phyloP scores from a whole-genome alignment of 306 rosid genomes.

The Sicyos baderoa region DNA sequence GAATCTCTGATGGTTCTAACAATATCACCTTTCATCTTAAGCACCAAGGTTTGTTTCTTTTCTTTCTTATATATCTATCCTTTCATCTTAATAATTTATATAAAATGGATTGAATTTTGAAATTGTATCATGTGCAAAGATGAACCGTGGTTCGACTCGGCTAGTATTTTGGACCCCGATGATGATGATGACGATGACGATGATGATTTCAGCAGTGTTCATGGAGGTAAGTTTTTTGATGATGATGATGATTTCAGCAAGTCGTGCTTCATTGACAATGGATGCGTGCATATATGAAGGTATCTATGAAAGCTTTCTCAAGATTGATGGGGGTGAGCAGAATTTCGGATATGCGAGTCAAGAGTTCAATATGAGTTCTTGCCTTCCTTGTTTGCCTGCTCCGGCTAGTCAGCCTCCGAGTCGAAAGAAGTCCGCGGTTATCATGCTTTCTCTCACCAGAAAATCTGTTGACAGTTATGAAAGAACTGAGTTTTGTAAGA shows the following conservation, averaged over 20 bases:
- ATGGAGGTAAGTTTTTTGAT: slow-evolving; percentile 80
- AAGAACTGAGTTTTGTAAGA: slow-evolving; percentile 44
- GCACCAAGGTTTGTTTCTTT: slow-evolving; percentile 26
- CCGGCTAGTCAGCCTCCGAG: slow-evolving; percentile 22
- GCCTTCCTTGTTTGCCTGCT: slow-evolving; percentile 33
- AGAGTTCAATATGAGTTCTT: slow-evolving; percentile 38
- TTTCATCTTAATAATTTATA: neutral
- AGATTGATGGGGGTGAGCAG: slow-evolving; percentile 46
- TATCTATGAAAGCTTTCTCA: slow-evolving; percentile 60
- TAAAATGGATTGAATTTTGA: neutral
- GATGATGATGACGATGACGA: slow-evolving; percentile 43
- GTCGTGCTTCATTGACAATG: slow-evolving; percentile 56
- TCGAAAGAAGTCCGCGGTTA: slow-evolving; percentile 51
- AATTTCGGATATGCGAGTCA: slow-evolving; percentile 42
- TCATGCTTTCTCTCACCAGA: slow-evolving; percentile 63
- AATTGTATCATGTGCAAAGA: slow-evolving; percentile 36
- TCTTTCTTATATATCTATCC: too few relatives aligned
- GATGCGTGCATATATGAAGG: slow-evolving; percentile 47
- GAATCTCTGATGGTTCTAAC: slow-evolving; percentile 67
- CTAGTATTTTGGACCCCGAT: slow-evolving; percentile 67
- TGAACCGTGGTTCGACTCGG: slow-evolving; percentile 86
- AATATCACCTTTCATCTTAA: slow-evolving; percentile 56
- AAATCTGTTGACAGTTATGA: slow-evolving; percentile 52
- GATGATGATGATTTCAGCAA: slow-evolving; percentile 45
- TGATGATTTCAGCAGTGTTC: slow-evolving; percentile 62